Conservation (phyloP, 2,329 filamentous ascomycete species). For the Fusarium zealandicum region DNA sequence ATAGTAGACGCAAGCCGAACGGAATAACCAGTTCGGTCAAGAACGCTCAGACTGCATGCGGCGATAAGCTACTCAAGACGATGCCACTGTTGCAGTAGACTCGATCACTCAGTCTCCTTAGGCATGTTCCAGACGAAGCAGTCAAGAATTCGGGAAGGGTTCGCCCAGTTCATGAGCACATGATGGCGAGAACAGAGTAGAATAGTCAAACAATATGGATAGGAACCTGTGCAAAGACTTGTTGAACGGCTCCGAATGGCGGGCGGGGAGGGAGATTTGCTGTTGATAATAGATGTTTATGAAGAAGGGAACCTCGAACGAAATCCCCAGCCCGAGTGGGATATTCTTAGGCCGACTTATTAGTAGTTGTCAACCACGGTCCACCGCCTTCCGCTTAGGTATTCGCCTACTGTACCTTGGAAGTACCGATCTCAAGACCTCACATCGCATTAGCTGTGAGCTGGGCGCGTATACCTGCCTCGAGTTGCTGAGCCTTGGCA, state of each 20-base stretch:
- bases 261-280: background rate
- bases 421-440: constrained; percentile 4
- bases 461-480: constrained; percentile 12
- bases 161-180: background rate
- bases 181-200: background rate
- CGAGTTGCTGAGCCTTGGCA: no score
- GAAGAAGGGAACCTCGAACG: background rate
- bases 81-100: no score
- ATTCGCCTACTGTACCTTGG: background rate
- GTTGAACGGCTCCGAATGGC: background rate
- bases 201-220: background rate
- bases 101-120: background rate
- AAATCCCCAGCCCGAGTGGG: constrained; percentile 1
- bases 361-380: no score
- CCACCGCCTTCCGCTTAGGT: constrained; percentile 6
- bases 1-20: background rate
- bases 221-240: background rate
- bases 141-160: background rate
- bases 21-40: background rate
- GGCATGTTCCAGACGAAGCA: background rate
- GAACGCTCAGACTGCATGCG: background rate
- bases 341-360: constrained; percentile 21
- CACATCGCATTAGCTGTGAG: constrained; percentile 8
- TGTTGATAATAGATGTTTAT: background rate
- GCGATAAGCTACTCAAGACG: background rate